Percentiles rank a stretch among this genome's conserved stretches.
phyloP scores from a whole-genome alignment of 306 rosid genomes.

The Cicer cuneatum region DNA sequence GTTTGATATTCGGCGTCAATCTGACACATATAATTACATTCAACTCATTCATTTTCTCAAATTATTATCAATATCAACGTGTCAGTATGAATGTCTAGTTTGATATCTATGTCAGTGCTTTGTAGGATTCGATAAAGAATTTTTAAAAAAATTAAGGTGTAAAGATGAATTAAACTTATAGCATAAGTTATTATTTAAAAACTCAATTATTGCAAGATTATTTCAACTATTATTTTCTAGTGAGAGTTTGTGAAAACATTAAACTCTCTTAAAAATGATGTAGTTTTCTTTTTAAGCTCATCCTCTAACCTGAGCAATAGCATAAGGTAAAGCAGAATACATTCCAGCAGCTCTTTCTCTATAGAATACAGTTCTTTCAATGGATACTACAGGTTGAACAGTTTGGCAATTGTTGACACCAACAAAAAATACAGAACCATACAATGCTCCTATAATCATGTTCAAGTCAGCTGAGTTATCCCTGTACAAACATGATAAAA shows the following conservation, averaged over 20 bases:
- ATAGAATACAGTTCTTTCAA: constrained; percentile 87
- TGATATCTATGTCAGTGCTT: too few species aligned
- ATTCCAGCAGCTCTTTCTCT: constrained; percentile 94
- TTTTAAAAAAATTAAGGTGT: too few species aligned
- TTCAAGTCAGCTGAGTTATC: constrained; percentile 55
- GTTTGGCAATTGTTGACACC: constrained; percentile 86
- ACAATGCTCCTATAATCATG: constrained; percentile 79
- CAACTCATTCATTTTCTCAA: too few species aligned
- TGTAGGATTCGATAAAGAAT: too few species aligned
- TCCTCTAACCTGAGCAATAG: constrained; percentile 73
- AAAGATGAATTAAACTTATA: too few species aligned
- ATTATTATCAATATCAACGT: too few species aligned
- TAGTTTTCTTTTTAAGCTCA: neutral
- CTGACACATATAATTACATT: too few species aligned
- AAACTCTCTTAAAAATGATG: neutral
- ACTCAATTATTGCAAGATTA: neutral
- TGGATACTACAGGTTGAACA: constrained; percentile 79
- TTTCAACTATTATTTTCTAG: neutral
- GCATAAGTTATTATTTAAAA: too few species aligned
- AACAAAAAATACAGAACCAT: constrained; percentile 74
- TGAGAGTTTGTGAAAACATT: too few species aligned
- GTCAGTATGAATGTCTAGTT: too few species aligned
- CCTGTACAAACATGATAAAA: constrained; percentile 45
- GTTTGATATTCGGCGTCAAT: too few species aligned
- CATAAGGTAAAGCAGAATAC: constrained; percentile 92